Evolutionary conservation across 805 yeast species (phyloP).

Genomic region (Phaffomyces opuntiae): DNA sequence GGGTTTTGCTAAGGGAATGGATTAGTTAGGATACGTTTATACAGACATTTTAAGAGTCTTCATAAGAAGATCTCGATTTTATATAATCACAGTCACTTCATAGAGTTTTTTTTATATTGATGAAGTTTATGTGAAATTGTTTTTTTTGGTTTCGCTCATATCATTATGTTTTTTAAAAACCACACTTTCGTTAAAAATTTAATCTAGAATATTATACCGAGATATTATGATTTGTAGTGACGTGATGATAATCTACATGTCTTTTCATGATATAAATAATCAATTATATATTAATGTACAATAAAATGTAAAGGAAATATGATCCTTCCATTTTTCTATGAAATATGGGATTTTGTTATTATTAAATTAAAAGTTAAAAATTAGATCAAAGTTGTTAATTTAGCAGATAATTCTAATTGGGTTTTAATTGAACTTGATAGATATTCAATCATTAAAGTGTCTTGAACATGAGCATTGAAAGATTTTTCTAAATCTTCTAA

Average conservation of each 20-base stretch:
- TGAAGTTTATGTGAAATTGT: no score
- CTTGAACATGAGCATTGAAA: conserved; percentile 70
- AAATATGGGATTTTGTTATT: not conserved
- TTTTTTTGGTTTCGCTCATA: not conserved
- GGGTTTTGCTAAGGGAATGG: not conserved
- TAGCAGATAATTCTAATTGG: conserved; percentile 73
- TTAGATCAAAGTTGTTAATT: conserved; percentile 51
- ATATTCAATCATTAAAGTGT: conserved; percentile 73
- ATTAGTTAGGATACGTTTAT: not conserved
- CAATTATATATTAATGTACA: not conserved
- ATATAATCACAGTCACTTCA: no score
- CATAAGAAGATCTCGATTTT: no score
- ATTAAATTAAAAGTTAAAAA: conserved; percentile 17
- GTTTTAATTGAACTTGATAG: conserved; percentile 79
- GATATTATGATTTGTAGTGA: no score
- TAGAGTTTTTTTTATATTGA: no score
- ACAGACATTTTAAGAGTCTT: not conserved
- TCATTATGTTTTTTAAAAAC: no score
- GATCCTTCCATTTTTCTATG: no score
- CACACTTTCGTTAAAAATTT: no score
- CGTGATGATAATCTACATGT: no score
- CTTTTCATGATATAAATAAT: not conserved
- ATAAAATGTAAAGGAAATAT: no score
- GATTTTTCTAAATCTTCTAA: conserved; percentile 46
- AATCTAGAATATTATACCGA: no score